Base-by-base conservation (phyloP, 2,329 filamentous ascomycete species). In the Ascochyta koolunga region DNA sequence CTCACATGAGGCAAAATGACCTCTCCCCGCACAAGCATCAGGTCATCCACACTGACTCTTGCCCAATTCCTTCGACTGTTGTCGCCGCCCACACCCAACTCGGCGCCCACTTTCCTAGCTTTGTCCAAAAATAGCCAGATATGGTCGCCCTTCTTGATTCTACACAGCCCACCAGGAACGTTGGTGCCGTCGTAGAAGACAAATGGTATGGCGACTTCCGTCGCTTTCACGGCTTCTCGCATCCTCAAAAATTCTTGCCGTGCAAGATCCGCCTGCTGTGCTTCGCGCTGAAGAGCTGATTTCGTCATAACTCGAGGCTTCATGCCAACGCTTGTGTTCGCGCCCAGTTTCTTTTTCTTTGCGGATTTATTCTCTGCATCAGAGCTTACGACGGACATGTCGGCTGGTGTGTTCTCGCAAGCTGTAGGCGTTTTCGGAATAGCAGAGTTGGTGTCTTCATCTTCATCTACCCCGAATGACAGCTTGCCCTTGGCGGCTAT, bases 151-250 rank as follows among this genome's bases (percentile, higher is more conserved):
- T 99, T 99, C 75, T 92, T 96, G 44, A 98, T 85, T 54, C 88
- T 87, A 41, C 93, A 93, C 13, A 84, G 84, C 1, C 93, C 93
- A 15, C 92, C 91, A 0, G 93, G 90, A 10, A 90, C 89, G 72
- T 96, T 93, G 19, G 91, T 91, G 15, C 95, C 95, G 64, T 98
- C 93, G 77, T 97, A 98, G 72, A 98, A 98, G 3, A 98, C 91
- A 74, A 98, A 99, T 0, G 95, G 95, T 27, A 99, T 88, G 15
- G 89, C 83, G 49, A 99, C 90, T 69, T 97, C 93, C 8, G 92
- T 93, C 18, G 86, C 86, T 77, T 96, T 96, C 61, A 98, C 89
- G 0, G 87, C 86, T 58, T 96, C 91, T 71, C 97, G 95, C 54
- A 93, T 83, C 9, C 80, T 80, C 39, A 96, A 73, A 66, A 96